These are phyloP conservation scores for Ogataea dorogensis DNA, from an alignment of 805 yeast species.

Conservation along the genomic window DNA sequence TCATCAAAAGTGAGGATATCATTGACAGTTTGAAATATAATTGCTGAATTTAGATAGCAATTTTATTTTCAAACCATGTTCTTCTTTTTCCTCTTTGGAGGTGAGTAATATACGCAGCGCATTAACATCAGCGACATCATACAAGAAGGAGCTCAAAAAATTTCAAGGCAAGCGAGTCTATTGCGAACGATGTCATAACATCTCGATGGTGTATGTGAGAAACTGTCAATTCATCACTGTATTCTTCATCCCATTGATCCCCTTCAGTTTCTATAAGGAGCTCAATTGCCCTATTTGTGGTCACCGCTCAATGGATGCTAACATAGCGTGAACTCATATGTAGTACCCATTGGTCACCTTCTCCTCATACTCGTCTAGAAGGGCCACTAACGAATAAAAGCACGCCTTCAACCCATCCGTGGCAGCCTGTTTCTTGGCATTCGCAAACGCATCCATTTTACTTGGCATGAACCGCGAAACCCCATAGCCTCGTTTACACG, in stretches of 20 bases:
- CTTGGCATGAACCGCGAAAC: conserved; percentile 34
- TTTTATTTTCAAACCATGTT: conserved; percentile 12
- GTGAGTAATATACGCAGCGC: conserved; percentile 13
- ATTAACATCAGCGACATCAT: conserved; percentile 14
- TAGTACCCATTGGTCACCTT: conserved; percentile 27
- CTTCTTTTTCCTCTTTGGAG: conserved; percentile 23
- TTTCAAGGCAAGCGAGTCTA: conserved; percentile 17
- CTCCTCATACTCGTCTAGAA: conserved; percentile 31
- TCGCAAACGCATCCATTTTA: conserved; percentile 36
- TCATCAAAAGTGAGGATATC: conserved; percentile 38
- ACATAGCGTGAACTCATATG: conserved; percentile 11
- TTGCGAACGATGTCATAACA: conserved; percentile 31
- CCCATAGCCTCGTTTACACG: conserved; percentile 41
- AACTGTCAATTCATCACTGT: conserved; percentile 24
- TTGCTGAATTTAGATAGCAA: conserved; percentile 7
- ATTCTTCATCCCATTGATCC: conserved; percentile 29
- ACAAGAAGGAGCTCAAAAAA: conserved; percentile 13
- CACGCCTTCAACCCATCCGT: conserved; percentile 46
- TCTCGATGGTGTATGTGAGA: conserved; percentile 25
- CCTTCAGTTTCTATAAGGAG: conserved; percentile 24
- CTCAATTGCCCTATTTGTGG: conserved; percentile 29
- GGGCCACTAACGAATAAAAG: conserved; percentile 35
- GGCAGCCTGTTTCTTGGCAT: conserved; percentile 47
- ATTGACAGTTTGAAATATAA: conserved; percentile 15
- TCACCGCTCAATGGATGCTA: conserved; percentile 13